A percentile compares a stretch with the other conserved stretches of the same genome.
Conservation (phyloP, 208 protist species). For the Leishmania braziliensis region DNA sequence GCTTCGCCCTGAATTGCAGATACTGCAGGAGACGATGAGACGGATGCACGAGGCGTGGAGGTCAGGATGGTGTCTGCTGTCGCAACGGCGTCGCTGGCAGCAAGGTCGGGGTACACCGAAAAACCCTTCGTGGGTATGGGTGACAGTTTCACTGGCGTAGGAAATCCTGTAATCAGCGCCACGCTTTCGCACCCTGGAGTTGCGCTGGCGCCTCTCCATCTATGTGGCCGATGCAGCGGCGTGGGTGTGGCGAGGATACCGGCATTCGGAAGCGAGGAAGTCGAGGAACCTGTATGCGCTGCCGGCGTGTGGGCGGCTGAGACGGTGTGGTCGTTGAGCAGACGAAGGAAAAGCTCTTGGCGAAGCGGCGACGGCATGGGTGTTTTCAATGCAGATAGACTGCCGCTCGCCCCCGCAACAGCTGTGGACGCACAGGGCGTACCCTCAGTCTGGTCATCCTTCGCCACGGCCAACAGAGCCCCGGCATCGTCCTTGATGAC, state of each 20-base stretch:
- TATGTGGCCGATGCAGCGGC: constrained; percentile 2
- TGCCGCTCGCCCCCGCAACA: neutral
- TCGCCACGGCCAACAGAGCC: too few relatives aligned
- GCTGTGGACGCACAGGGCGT: neutral
- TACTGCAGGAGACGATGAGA: constrained; percentile 11
- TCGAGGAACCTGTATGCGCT: neutral
- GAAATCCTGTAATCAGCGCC: constrained; percentile 47
- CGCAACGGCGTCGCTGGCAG: neutral
- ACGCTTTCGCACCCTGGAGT: constrained; percentile 23
- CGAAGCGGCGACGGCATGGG: constrained; percentile 10
- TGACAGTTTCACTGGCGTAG: constrained; percentile 58
- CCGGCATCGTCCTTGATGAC: neutral
- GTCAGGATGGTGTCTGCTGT: neutral
- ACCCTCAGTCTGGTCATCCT: neutral
- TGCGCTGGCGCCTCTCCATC: constrained; percentile 6
- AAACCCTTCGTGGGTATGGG: constrained; percentile 57
- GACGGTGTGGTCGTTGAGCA: constrained; percentile 6
- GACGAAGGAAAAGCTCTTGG: constrained; percentile 3
- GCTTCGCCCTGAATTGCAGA: constrained; percentile 9
- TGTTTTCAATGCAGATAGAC: neutral
- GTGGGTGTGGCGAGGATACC: constrained; percentile 1
- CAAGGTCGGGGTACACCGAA: neutral
- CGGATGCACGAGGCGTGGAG: neutral
- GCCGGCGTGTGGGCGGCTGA: constrained; percentile 17
- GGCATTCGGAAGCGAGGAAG: neutral